phyloP scores from a whole-genome alignment of 2,329 filamentous ascomycete genomes.

The Fusarium fujikuroi region DNA sequence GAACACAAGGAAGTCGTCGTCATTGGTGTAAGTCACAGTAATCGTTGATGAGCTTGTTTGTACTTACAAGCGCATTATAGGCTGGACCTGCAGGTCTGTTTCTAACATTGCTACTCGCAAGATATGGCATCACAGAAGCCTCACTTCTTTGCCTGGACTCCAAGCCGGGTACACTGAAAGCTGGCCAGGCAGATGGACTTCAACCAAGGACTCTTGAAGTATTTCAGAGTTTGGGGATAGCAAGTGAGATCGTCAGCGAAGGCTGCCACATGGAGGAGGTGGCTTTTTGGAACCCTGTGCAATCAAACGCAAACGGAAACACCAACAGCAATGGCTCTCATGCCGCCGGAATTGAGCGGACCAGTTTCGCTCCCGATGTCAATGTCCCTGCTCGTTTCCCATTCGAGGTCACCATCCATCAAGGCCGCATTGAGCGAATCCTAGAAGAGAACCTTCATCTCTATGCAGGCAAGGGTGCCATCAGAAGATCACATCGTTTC shows the following conservation, averaged over 20 bases:
- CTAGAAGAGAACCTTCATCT: constrained; percentile 17
- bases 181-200: constrained; percentile 17
- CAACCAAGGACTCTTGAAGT: constrained; percentile 21
- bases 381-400: constrained; percentile 16
- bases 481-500: constrained; percentile 6
- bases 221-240: constrained; percentile 15
- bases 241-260: constrained; percentile 10
- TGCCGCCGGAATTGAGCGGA: constrained; percentile 3
- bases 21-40: not conserved
- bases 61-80: not conserved
- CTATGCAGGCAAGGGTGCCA: not conserved
- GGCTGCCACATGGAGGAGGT: constrained; percentile 26
- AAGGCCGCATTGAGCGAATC: constrained; percentile 18
- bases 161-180: constrained; percentile 8
- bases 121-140: constrained; percentile 4
- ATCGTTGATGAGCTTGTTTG: rapidly evolving
- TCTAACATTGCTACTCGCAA: not conserved
- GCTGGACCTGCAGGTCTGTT: constrained; percentile 15
- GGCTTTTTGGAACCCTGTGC: constrained; percentile 14
- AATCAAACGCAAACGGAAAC: not conserved
- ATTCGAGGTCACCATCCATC: constrained; percentile 10
- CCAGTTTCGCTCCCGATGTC: constrained; percentile 5
- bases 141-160: constrained; percentile 11
- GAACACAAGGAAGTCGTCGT: constrained; percentile 13
- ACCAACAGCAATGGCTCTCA: not conserved